Evolutionary conservation across 139 green algal genomes (phyloP), one percentile per base, ranked within the genome.

Genomic region (Pycnococcus provasolii): DNA sequence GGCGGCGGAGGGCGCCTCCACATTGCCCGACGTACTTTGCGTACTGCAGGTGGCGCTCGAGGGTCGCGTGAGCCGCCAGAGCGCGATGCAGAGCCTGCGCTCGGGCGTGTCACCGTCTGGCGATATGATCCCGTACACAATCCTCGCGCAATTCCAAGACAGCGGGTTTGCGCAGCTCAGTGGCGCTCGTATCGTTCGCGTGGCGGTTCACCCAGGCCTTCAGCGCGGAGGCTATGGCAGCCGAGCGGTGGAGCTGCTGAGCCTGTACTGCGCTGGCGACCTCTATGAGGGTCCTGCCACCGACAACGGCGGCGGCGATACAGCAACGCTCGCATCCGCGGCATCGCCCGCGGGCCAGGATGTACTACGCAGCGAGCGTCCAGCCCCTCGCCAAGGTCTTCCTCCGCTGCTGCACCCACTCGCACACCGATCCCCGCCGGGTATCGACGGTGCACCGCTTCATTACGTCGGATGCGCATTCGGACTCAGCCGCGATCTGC

Each of bases 91-190:
- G 41, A 83, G 64, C 43, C 80, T 98, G 62, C 78, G 87, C 1
- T 74, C 84, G 44, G 92, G 92, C 3, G 7, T 48, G 15, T 52
- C 64, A 3, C 68, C 67, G 5, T 78, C 86, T 65, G 92, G 92
- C 39, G 92, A 98, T 78, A 79, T 98, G 7, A 91, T 98, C 51
- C 92, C 92, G n/a, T 98, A 92, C 92, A 97, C 89, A 8, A 71
- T 98, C 37, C 82, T 82, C 4, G 86, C 95, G 86, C 92, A 98
- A 79, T 97, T 89, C 77, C 86, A 94, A 82, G 92, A 98, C 76
- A 51, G 78, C 1, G 89, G 94, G 52, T 97, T 98, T 76, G 88
- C 92, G 0, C 57, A 53, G 1, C 86, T 98, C 41, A 90, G 77
- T 2, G 92, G 92, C 39, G 92, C 88, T 3, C 79, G 92, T 42